phyloP scores from a whole-genome alignment of 2,329 filamentous ascomycete genomes.

The Pseudogymnoascus sp. region DNA sequence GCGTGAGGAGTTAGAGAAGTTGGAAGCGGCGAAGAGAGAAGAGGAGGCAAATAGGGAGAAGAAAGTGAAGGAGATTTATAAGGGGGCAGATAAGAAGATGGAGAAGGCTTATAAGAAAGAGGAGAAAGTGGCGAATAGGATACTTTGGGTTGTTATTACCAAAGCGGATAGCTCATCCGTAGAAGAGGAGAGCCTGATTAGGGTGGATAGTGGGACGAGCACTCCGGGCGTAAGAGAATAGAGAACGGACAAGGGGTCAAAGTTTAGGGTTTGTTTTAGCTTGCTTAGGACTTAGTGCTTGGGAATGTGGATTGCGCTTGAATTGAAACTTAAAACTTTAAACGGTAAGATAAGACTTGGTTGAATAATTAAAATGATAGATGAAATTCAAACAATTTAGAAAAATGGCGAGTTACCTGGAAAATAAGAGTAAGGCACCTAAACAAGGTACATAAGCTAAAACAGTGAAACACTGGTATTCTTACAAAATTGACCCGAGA shows the following conservation, averaged over 20 bases:
- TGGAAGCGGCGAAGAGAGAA: constrained; percentile 12
- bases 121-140: constrained; percentile 23
- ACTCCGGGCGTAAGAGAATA: not conserved
- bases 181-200: constrained; percentile 4
- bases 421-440: too few relatives aligned
- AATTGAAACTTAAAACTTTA: not conserved
- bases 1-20: constrained; percentile 12
- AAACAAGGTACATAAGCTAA: too few relatives aligned
- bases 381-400: too few relatives aligned
- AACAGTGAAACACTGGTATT: too few relatives aligned
- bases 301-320: not conserved
- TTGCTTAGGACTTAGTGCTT: constrained; percentile 11
- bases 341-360: too few relatives aligned
- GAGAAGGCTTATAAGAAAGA: constrained; percentile 18
- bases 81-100: constrained; percentile 23
- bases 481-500: too few relatives aligned
- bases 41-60: constrained; percentile 17
- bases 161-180: constrained; percentile 13
- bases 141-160: constrained; percentile 23
- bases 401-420: too few relatives aligned
- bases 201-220: not conserved
- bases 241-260: not conserved
- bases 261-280: constrained; percentile 7
- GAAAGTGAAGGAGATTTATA: constrained; percentile 20
- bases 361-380: too few relatives aligned